Base-by-base conservation (phyloP, 2,329 filamentous ascomycete species). In the Diaporthe nobilis region DNA sequence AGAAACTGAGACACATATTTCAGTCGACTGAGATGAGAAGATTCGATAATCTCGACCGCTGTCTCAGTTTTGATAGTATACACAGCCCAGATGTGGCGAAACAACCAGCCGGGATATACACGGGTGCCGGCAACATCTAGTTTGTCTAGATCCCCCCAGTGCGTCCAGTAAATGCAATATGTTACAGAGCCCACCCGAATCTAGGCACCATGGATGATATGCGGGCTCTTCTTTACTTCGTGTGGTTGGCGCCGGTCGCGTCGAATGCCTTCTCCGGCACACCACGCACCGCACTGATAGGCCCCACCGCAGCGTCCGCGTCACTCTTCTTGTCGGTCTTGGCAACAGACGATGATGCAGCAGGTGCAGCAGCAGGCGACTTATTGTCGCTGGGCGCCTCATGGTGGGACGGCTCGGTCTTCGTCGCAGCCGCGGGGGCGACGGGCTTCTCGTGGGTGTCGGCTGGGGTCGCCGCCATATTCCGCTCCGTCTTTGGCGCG, bases 161-260 rank as follows among this genome's bases (percentile, higher is more conserved):
- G 13, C 73, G 63, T 77, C 34, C 75, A 42, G 65, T 72, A n/a
- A 76, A 80, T 78, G 74, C 79, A 51, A 55, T 78, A 73, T 80
- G 77, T 57, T 80, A 77, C 80, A 78, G 25, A 78, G 76, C n/a
- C 34, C 77, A 79, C 78, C n/a, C 63, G 73, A 42, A 10, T 22
- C 34, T 15, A 15, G 9, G 22, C 4, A 20, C 28, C 7, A 53
- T 47, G 12, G 17, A 34, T 31, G 22, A 55, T 22, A 17, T 20
- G 20, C 13, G 17, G 37, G 9, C 28, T 13, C 13, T 57, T 13
- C 13, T 57, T 28, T 73, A 73, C 57, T 71, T 71, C 51, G 74
- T 76, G n/a, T 78, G 74, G 78, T 84, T 84, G 31, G 82, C 83
- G 25, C 75, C 78, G 1, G 83, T 84, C 44, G 82, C 83, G 63